Evolutionary conservation across 2,329 filamentous ascomycete genomes (phyloP).

Genomic region (Hirsutella minnesotensis): DNA sequence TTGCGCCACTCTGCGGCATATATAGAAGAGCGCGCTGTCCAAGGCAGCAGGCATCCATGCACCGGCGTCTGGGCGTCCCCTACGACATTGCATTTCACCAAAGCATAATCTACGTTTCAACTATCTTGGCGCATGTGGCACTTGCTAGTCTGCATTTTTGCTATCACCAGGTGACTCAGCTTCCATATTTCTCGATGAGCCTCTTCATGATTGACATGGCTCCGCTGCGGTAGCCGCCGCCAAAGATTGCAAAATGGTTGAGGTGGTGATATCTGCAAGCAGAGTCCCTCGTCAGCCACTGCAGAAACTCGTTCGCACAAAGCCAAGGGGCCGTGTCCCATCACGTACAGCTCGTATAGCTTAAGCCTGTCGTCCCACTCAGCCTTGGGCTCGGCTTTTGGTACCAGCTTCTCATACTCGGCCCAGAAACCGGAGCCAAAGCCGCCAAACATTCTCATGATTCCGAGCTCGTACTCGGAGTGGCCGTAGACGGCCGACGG

Average conservation of each 20-base stretch:
- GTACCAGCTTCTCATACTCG: conserved; percentile 65
- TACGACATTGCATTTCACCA: not conserved
- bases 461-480: conserved; percentile 81
- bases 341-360: conserved; percentile 69
- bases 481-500: conserved; percentile 74
- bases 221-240: conserved; percentile 62
- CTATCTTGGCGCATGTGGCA: not conserved
- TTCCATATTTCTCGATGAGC: conserved; percentile 60
- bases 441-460: conserved; percentile 95
- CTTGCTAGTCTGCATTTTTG: not conserved
- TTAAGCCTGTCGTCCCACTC: conserved; percentile 78
- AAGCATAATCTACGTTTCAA: not conserved
- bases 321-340: not conserved
- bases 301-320: too few relatives aligned
- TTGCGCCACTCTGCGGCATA: not conserved
- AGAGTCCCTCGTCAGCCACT: conserved; percentile 8
- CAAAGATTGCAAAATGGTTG: conserved; percentile 81
- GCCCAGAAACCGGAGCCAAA: conserved; percentile 61
- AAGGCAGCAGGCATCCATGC: conserved; percentile 7
- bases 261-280: conserved; percentile 66
- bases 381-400: conserved; percentile 65
- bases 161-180: not conserved
- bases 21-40: conserved; percentile 5
- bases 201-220: conserved; percentile 71
- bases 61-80: conserved; percentile 12